Evolutionary conservation across 176 grass and related monocot genomes (phyloP).

Genomic region (Calamus simplicifolius): DNA sequence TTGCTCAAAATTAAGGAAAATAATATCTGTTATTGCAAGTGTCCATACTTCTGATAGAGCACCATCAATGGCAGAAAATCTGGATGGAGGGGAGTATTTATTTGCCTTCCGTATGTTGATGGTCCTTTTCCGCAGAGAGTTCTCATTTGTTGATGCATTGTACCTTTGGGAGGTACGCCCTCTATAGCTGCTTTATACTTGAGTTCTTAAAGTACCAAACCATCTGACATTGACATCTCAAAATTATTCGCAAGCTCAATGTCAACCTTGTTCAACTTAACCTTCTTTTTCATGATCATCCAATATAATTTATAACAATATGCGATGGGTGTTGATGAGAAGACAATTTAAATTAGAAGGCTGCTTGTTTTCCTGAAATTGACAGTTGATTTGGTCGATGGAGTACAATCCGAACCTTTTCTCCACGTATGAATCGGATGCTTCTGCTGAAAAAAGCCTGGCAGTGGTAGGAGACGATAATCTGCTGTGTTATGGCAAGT

Average conservation of each 20-base stretch:
- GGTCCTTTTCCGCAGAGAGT: conserved; percentile 95
- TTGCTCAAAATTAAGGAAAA: too few species aligned
- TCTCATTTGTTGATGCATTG: conserved; percentile 84
- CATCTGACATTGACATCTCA: too few species aligned
- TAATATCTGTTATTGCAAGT: neutral
- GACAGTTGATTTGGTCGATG: conserved; percentile 99
- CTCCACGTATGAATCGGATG: conserved; percentile 48
- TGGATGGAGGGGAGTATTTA: conserved; percentile 92
- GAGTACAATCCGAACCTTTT: conserved; percentile 93
- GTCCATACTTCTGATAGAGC: conserved; percentile 11
- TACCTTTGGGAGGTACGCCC: conserved; percentile 87
- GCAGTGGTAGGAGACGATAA: conserved; percentile 31
- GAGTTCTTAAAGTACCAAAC: neutral
- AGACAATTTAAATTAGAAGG: too few species aligned
- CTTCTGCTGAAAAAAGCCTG: conserved; percentile 1
- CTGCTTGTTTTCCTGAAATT: conserved; percentile 19
- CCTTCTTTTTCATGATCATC: too few species aligned
- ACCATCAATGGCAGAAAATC: conserved; percentile 52
- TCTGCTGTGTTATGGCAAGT: conserved; percentile 69
- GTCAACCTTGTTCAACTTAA: too few species aligned
- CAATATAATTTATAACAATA: too few species aligned
- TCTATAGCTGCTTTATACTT: too few species aligned
- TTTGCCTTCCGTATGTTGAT: conserved; percentile 98
- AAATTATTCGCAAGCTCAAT: too few species aligned
- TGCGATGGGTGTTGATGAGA: too few species aligned